Conservation (phyloP, 2,329 filamentous ascomycete genomes). For the Fusarium sp. region DNA sequence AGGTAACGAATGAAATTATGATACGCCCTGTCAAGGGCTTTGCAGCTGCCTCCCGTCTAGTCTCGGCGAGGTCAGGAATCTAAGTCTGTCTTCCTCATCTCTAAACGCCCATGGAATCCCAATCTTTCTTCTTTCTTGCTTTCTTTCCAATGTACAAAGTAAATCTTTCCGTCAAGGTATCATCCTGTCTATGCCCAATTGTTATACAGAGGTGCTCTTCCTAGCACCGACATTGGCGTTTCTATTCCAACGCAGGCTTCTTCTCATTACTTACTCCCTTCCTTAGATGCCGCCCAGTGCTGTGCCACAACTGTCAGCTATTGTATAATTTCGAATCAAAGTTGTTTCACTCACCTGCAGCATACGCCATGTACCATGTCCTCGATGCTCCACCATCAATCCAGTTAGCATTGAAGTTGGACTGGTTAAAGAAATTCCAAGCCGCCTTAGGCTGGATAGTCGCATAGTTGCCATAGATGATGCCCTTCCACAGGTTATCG, state of each 20-base stretch:
- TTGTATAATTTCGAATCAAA: neutral
- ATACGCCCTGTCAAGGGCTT: conserved; percentile 33
- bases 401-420: conserved; percentile 76
- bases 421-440: conserved; percentile 81
- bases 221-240: conserved; percentile 15
- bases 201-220: conserved; percentile 32
- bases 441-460: conserved; percentile 79
- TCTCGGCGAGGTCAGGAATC: conserved; percentile 31
- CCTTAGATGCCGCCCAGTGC: conserved; percentile 43
- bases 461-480: conserved; percentile 86
- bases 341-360: conserved; percentile 74
- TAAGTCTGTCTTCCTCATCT: conserved; percentile 22
- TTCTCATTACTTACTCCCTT: conserved; percentile 4
- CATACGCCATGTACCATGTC: conserved; percentile 88
- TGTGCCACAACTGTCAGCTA: conserved; percentile 36
- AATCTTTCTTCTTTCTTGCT: conserved; percentile 12
- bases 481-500: conserved; percentile 85
- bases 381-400: conserved; percentile 86
- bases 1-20: conserved; percentile 29
- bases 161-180: conserved; percentile 39
- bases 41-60: conserved; percentile 31
- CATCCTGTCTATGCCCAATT: conserved; percentile 36
- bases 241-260: conserved; percentile 4
- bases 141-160: conserved; percentile 37
- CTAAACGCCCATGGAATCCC: conserved; percentile 13